Conservation (phyloP, 495 filamentous ascomycete species). For the Hyaloscypha finlandica region DNA sequence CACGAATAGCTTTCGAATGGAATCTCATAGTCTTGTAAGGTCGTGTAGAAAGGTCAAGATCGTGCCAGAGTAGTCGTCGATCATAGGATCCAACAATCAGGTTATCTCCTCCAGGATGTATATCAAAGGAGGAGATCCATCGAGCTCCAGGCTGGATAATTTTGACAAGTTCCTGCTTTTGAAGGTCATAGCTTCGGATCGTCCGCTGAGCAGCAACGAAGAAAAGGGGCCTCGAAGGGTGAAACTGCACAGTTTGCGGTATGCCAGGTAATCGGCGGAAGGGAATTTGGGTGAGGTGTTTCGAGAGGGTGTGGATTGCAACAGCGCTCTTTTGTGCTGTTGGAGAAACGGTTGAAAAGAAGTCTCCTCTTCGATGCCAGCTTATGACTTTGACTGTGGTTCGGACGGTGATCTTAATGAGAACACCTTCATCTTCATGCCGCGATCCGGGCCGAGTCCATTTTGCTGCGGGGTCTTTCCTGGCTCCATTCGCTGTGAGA, state of each 20-base stretch:
- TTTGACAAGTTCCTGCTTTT: conserved; percentile 84
- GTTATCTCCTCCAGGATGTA: conserved; percentile 93
- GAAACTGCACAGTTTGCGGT: conserved; percentile 89
- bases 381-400: conserved; percentile 85
- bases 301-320: conserved; percentile 91
- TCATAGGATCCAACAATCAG: conserved; percentile 93
- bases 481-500: conserved; percentile 56
- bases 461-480: conserved; percentile 73
- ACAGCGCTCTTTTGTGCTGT: conserved; percentile 77
- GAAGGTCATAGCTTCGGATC: conserved; percentile 89
- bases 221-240: conserved; percentile 87
- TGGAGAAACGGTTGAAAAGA: conserved; percentile 90
- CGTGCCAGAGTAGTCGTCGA: conserved; percentile 92
- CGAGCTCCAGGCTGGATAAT: conserved; percentile 88
- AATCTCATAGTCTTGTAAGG: conserved; percentile 97
- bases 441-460: conserved; percentile 80
- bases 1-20: conserved; percentile 85
- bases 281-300: conserved; percentile 90
- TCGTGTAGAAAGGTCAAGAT: conserved; percentile 84
- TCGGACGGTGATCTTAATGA: conserved; percentile 76
- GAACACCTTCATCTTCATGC: conserved; percentile 74
- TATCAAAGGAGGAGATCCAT: conserved; percentile 92
- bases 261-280: conserved; percentile 86
- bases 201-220: conserved; percentile 94
- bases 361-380: conserved; percentile 94